Percentiles rank a stretch among this genome's conserved stretches.
Conservation (phyloP, 495 filamentous ascomycete genomes). For the Tricharina praecox region DNA sequence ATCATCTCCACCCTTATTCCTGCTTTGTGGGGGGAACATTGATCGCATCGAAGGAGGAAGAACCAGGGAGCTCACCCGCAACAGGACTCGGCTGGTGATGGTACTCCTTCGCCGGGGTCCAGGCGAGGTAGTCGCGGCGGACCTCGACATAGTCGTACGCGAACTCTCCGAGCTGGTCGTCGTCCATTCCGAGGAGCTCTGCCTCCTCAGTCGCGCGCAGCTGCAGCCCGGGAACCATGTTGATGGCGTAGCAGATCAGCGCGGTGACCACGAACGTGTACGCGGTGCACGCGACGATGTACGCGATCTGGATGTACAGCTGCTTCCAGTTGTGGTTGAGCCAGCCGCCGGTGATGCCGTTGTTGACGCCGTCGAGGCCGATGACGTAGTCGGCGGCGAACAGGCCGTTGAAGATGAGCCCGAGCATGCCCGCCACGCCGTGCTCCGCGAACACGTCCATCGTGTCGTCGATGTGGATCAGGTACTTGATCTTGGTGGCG, state of each 20-base stretch:
- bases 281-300: constrained; percentile 53
- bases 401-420: constrained; percentile 79
- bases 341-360: constrained; percentile 60
- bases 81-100: constrained; percentile 6
- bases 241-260: constrained; percentile 67
- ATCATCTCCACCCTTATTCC: background rate
- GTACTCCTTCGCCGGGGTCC: constrained; percentile 64
- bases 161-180: constrained; percentile 96
- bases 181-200: constrained; percentile 96
- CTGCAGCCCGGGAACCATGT: constrained; percentile 74
- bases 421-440: constrained; percentile 83
- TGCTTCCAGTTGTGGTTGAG: constrained; percentile 76
- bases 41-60: background rate
- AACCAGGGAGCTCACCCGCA: background rate
- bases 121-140: constrained; percentile 88
- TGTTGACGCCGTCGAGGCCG: constrained; percentile 85
- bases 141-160: constrained; percentile 99
- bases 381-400: constrained; percentile 83
- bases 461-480: constrained; percentile 83
- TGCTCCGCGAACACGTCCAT: constrained; percentile 99
- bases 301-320: constrained; percentile 83
- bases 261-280: constrained; percentile 78
- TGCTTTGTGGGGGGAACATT: background rate
- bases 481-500: constrained; percentile 92
- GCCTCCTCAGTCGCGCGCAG: constrained; percentile 88